These are phyloP conservation scores for Protea cynaroides DNA, from an alignment of 164 flowering plant species.

Conservation along the genomic window DNA sequence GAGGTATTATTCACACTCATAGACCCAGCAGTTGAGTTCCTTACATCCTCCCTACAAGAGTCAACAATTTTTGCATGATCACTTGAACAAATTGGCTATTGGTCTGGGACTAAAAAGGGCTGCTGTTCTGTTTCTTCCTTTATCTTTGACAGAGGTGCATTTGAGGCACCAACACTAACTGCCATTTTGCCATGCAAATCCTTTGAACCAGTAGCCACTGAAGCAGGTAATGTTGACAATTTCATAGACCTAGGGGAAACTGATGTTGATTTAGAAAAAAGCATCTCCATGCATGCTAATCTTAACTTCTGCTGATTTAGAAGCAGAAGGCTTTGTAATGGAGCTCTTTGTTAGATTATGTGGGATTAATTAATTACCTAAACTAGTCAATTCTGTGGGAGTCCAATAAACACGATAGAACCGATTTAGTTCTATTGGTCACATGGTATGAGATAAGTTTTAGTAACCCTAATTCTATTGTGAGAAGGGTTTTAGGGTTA, in stretches of 20 bases:
- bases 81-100: conserved; percentile 67
- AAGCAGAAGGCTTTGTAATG: conserved; percentile 42
- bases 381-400: too few relatives aligned
- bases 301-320: conserved; percentile 39
- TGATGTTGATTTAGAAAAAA: conserved; percentile 39
- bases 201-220: too few relatives aligned
- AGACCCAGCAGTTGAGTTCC: conserved; percentile 65
- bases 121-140: conserved; percentile 57
- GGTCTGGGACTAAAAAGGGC: conserved; percentile 84
- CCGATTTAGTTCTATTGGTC: too few relatives aligned
- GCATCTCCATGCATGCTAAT: conserved; percentile 41
- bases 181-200: conserved; percentile 18
- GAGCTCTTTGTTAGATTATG: too few relatives aligned
- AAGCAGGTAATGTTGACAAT: too few relatives aligned
- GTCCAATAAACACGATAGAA: too few relatives aligned
- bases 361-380: too few relatives aligned
- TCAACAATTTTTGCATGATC: conserved; percentile 51
- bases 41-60: conserved; percentile 61
- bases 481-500: too few relatives aligned
- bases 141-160: conserved; percentile 23
- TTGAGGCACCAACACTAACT: conserved; percentile 19
- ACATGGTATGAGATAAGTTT: too few relatives aligned
- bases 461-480: too few relatives aligned
- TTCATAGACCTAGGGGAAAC: conserved; percentile 44
- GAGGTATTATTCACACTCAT: conserved; percentile 33